phyloP scores from a whole-genome alignment of 192 early-diverging fungal species.

The Obelidium mucronatum region DNA sequence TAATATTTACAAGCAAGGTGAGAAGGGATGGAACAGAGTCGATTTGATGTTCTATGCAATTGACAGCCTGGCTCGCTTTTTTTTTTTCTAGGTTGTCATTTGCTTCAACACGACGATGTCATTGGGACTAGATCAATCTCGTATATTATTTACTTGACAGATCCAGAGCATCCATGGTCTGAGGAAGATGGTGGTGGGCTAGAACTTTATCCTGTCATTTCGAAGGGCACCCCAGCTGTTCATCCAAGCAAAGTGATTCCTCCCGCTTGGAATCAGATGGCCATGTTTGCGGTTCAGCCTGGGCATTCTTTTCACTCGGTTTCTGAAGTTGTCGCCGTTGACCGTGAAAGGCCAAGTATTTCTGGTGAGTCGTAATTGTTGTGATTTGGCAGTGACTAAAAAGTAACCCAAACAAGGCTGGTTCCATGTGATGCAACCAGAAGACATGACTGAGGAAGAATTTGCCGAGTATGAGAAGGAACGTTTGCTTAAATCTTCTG shows the following conservation, averaged over 20 bases:
- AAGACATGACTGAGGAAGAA: slow-evolving; percentile 67
- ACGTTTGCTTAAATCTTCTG: slow-evolving; percentile 42
- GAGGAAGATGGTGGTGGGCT: slow-evolving; percentile 72
- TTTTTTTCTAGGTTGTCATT: slow-evolving; percentile 80
- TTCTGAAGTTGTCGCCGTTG: slow-evolving; percentile 69
- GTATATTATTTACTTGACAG: slow-evolving; percentile 80
- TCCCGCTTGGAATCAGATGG: slow-evolving; percentile 80
- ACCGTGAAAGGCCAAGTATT: slow-evolving; percentile 66
- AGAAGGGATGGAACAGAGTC: too few relatives aligned
- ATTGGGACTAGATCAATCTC: slow-evolving; percentile 79
- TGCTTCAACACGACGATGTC: slow-evolving; percentile 83
- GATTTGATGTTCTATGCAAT: too few relatives aligned
- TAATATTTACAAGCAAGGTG: slow-evolving; percentile 72
- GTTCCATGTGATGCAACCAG: slow-evolving; percentile 51
- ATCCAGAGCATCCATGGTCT: slow-evolving; percentile 71
- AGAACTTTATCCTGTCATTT: slow-evolving; percentile 76
- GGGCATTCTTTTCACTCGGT: slow-evolving; percentile 81
- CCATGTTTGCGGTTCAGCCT: slow-evolving; percentile 79
- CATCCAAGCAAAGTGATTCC: slow-evolving; percentile 63
- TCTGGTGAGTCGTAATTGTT: slow-evolving; percentile 84
- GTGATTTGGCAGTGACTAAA: too few relatives aligned
- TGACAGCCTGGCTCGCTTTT: too few relatives aligned
- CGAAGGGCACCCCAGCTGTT: slow-evolving; percentile 65
- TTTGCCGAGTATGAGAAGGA: slow-evolving; percentile 65
- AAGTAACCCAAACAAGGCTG: not conserved